These are phyloP conservation scores for Claviceps arundinis DNA, from an alignment of 2,329 filamentous ascomycete genomes.

Conservation along the genomic window DNA sequence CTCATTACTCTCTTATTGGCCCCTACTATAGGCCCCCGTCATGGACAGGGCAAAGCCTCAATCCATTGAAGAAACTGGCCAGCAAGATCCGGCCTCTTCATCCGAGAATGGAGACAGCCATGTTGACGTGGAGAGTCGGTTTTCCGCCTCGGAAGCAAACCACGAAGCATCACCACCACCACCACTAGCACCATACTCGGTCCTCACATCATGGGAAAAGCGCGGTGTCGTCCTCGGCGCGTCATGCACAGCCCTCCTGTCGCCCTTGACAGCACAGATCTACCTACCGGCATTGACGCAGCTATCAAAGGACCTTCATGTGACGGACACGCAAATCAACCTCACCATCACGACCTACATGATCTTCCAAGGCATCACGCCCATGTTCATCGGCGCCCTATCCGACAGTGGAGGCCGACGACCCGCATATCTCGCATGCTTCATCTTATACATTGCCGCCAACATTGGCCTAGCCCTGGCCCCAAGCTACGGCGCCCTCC, in stretches of 20 bases:
- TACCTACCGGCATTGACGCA: conserved; percentile 40
- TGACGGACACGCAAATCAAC: conserved; percentile 30
- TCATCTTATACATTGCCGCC: conserved; percentile 37
- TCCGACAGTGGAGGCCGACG: conserved; percentile 41
- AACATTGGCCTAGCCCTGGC: conserved; percentile 40
- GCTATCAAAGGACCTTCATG: conserved; percentile 32
- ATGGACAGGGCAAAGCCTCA: not conserved
- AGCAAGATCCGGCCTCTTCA: not conserved
- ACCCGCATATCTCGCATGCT: conserved; percentile 40
- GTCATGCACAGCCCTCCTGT: conserved; percentile 28
- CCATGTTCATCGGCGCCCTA: conserved; percentile 41
- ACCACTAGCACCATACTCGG: conserved; percentile 19
- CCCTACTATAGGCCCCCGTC: not conserved
- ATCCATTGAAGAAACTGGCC: not conserved
- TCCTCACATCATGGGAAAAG: conserved; percentile 27
- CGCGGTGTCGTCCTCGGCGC: conserved; percentile 26
- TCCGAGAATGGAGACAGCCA: not conserved
- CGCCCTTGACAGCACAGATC: conserved; percentile 34
- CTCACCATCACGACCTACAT: conserved; percentile 42
- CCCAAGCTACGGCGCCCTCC: conserved; percentile 33
- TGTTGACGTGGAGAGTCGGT: not conserved
- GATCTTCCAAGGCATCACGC: conserved; percentile 47
- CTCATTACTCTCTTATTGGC: too few species aligned
- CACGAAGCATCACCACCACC: not conserved
- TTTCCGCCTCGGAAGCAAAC: not conserved